These are phyloP conservation scores for Apiosordaria backusii DNA, from an alignment of 495 filamentous ascomycete species.

Conservation along the genomic window DNA sequence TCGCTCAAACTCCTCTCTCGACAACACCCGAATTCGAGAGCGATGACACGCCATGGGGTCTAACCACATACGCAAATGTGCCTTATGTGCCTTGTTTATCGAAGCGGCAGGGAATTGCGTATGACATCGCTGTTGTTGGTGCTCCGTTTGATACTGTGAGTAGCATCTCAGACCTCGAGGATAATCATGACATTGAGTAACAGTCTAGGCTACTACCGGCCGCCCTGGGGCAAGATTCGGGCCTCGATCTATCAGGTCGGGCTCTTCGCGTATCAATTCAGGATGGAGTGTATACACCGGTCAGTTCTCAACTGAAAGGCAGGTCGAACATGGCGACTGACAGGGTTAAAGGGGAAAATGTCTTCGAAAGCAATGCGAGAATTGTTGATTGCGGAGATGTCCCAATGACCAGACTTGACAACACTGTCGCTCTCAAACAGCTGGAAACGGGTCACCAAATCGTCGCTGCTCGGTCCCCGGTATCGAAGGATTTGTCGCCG, in stretches of 20 bases:
- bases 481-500: slow-evolving; percentile 15
- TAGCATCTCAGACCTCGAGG: no score
- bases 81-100: slow-evolving; percentile 77
- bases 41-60: slow-evolving; percentile 37
- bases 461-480: background rate
- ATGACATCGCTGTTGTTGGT: slow-evolving; percentile 80
- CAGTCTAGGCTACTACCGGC: slow-evolving; percentile 1
- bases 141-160: slow-evolving; percentile 49
- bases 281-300: slow-evolving; percentile 3
- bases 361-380: slow-evolving; percentile 13
- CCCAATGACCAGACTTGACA: slow-evolving; percentile 65
- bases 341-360: background rate
- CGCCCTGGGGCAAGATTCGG: slow-evolving; percentile 81
- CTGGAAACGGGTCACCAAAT: slow-evolving; percentile 58
- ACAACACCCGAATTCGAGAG: background rate
- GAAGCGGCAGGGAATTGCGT: slow-evolving; percentile 54
- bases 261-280: background rate
- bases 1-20: background rate
- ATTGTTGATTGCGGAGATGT: slow-evolving; percentile 77
- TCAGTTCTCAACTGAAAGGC: background rate
- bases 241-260: slow-evolving; percentile 65
- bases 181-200: background rate
- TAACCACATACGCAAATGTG: slow-evolving; percentile 73
- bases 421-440: slow-evolving; percentile 68
- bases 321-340: background rate